These are phyloP conservation scores for Fusarium torulosum DNA, from an alignment of 2,329 filamentous ascomycete genomes.

Conservation along the genomic window DNA sequence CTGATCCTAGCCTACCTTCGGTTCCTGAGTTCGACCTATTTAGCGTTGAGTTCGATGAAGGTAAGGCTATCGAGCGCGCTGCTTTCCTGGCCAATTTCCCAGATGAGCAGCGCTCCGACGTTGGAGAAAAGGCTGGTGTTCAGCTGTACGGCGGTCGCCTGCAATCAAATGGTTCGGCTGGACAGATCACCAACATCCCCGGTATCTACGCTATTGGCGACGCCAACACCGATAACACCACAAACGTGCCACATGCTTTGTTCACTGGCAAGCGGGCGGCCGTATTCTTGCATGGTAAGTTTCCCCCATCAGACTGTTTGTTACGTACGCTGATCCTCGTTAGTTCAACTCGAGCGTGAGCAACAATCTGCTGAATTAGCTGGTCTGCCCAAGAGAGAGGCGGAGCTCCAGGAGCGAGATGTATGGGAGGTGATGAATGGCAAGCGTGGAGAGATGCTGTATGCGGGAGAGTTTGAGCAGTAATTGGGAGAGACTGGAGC, in stretches of 20 bases:
- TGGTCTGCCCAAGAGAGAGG: constrained; percentile 46
- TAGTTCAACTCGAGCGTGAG: constrained; percentile 59
- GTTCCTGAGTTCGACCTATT: constrained; percentile 67
- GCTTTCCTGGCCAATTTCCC: constrained; percentile 66
- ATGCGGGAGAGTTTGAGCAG: constrained; percentile 59
- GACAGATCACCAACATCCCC: constrained; percentile 63
- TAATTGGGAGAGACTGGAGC: neutral
- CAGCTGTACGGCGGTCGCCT: constrained; percentile 59
- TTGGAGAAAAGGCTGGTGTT: constrained; percentile 64
- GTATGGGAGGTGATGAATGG: constrained; percentile 64
- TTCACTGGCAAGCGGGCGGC: constrained; percentile 69
- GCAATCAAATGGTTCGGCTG: constrained; percentile 55
- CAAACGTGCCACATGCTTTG: constrained; percentile 72
- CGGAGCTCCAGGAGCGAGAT: constrained; percentile 53
- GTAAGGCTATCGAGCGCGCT: constrained; percentile 58
- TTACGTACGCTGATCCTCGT: neutral
- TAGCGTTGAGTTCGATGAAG: constrained; percentile 64
- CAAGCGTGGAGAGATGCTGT: constrained; percentile 57
- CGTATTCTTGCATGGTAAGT: constrained; percentile 68
- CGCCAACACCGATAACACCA: constrained; percentile 69
- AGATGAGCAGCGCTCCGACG: constrained; percentile 60
- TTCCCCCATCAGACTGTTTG: fast-evolving
- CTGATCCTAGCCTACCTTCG: constrained; percentile 58
- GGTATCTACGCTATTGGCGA: constrained; percentile 72
- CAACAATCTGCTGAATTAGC: constrained; percentile 53